Percentiles rank a stretch among this genome's conserved stretches.
Evolutionary conservation across 78 protist genomes (phyloP).

Genomic region (Polysphondylium violaceum): DNA sequence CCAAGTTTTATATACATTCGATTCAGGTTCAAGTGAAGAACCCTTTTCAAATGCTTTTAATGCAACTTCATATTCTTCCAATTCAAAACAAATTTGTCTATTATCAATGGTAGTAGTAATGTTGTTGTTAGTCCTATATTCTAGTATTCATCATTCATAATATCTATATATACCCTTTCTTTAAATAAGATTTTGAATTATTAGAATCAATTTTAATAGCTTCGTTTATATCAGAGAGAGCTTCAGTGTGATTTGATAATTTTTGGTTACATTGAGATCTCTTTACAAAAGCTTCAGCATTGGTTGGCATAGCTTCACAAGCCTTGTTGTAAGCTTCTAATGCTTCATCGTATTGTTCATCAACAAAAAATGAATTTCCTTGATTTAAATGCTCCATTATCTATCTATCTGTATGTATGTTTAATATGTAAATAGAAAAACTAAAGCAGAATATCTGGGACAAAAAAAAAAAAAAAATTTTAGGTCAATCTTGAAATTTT

Average conservation of each 20-base stretch:
- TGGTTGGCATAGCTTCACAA: constrained; percentile 11
- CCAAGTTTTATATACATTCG: constrained; percentile 81
- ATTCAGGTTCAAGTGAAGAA: constrained; percentile 51
- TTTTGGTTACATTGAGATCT: constrained; percentile 73
- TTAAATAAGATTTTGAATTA: constrained; percentile 76
- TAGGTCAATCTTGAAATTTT: too few relatives aligned
- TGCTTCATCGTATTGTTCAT: constrained; percentile 82
- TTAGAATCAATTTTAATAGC: constrained; percentile 79
- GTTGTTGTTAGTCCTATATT: too few relatives aligned
- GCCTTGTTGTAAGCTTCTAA: constrained; percentile 53
- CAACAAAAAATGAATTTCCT: constrained; percentile 79
- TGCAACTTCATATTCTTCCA: constrained; percentile 86
- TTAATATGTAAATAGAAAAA: too few relatives aligned
- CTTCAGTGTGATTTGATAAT: constrained; percentile 42
- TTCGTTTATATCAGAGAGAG: constrained; percentile 71
- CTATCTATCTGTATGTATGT: neutral
- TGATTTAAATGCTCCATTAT: constrained; percentile 31
- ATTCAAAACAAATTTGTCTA: constrained; percentile 79
- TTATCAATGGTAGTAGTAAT: too few relatives aligned
- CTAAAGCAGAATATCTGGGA: too few relatives aligned
- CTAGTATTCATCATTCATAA: too few relatives aligned
- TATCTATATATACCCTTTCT: constrained; percentile 89
- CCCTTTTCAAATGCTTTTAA: constrained; percentile 83
- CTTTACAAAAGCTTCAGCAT: constrained; percentile 38
- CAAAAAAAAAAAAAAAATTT: too few relatives aligned